Conservation (phyloP, 306 rosid species). For the Begonia masoniana region DNA sequence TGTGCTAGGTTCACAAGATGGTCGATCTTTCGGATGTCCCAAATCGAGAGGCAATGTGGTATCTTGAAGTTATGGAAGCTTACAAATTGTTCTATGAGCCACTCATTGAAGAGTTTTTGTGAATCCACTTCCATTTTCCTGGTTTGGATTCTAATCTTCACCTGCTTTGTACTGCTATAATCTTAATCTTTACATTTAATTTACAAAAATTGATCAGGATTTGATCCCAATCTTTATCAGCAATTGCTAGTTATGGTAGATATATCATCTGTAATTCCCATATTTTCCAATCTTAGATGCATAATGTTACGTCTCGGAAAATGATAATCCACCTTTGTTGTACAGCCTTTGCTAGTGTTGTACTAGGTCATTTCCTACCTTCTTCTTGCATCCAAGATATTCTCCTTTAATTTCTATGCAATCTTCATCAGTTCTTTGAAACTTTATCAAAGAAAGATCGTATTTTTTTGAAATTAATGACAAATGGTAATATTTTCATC, state of each 20-base stretch:
- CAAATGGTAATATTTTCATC: too few relatives aligned
- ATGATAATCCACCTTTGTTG: neutral
- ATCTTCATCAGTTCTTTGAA: neutral
- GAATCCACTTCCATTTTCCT: neutral
- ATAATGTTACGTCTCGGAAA: too few relatives aligned
- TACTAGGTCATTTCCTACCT: neutral
- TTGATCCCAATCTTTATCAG: too few relatives aligned
- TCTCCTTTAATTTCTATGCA: neutral
- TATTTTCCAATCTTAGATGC: too few relatives aligned
- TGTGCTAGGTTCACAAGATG: slow-evolving; percentile 69
- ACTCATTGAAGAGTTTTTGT: slow-evolving; percentile 40
- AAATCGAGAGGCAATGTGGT: slow-evolving; percentile 85
- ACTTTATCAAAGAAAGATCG: neutral
- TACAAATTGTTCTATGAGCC: slow-evolving; percentile 62
- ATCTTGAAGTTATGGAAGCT: slow-evolving; percentile 86
- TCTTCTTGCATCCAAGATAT: neutral
- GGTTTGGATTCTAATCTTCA: too few relatives aligned
- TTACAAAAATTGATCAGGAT: too few relatives aligned
- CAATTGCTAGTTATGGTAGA: too few relatives aligned
- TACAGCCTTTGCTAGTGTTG: neutral
- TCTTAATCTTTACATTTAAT: too few relatives aligned
- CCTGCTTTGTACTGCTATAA: too few relatives aligned
- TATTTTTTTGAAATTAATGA: too few relatives aligned
- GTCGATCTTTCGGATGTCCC: slow-evolving; percentile 74
- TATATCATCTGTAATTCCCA: too few relatives aligned